Conservation (phyloP, 257 asterid species). For the Solanum raphanifolium region DNA sequence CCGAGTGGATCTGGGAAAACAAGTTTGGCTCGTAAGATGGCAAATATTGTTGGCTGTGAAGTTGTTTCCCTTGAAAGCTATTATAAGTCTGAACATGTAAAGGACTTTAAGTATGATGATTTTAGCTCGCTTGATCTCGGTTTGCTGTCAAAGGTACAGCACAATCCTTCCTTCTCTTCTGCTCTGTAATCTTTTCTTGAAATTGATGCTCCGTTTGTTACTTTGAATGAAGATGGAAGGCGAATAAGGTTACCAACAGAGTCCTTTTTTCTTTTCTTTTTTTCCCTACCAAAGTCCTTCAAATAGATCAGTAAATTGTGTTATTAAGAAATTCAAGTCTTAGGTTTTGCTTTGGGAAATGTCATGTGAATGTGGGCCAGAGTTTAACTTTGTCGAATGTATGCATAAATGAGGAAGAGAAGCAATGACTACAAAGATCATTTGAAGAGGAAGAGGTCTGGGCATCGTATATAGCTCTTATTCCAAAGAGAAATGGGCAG, state of each 20-base stretch:
- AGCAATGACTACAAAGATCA: neutral
- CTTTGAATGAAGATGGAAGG: neutral
- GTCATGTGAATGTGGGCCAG: neutral
- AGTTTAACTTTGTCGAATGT: neutral
- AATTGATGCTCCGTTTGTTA: neutral
- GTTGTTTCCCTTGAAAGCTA: constrained; percentile 97
- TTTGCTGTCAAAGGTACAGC: constrained; percentile 76
- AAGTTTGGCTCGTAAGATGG: constrained; percentile 99
- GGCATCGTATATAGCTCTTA: neutral
- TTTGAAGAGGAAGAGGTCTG: neutral
- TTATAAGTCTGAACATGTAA: constrained; percentile 74
- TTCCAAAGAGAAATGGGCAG: neutral
- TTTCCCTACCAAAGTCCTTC: neutral
- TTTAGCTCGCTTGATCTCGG: constrained; percentile 90
- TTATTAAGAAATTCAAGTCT: neutral
- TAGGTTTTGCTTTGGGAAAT: neutral
- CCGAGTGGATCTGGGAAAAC: constrained; percentile 99
- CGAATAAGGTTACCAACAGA: neutral
- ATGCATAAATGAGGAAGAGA: neutral
- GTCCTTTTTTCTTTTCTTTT: neutral
- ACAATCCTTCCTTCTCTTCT: constrained; percentile 9
- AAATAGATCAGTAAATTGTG: neutral
- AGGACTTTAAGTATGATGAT: constrained; percentile 89
- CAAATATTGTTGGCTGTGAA: constrained; percentile 97
- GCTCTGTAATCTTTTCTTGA: constrained; percentile 2